Base-by-base conservation (phyloP, 352 stramenopile genomes). In the Blastocystis sp. region DNA sequence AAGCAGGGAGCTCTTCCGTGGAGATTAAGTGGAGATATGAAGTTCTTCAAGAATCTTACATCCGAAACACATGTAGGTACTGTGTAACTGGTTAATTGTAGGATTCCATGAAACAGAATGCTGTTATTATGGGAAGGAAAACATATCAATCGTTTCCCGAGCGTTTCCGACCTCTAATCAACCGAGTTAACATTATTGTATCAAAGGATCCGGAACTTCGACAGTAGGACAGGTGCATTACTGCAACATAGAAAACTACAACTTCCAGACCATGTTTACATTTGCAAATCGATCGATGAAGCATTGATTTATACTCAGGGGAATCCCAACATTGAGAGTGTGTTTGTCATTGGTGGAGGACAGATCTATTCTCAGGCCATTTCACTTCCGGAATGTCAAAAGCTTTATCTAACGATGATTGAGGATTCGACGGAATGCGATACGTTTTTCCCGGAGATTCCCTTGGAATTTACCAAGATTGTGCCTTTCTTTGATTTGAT, bases 61-160 rank as follows among this genome's bases (percentile, higher is more conserved):
- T 61, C 87, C n/a, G 63, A 51, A 9, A 87, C 77, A 14, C 24
- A 6, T n/a, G 77, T 87, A 75, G 29, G 35, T 42, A 14, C 67
- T 77, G 11, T 58, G 37, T 58, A 46, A 87, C 7, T 69, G 42
- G 32, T 42, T 75, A 56, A 73, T 24, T 73, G 56, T 87, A 87
- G 77, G 85, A 87, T 54, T 14, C 85, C 0, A 1, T 24, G 65
- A 89, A 88, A 52, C 92, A 95, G 61, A 93, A 99, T 91, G 97
- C 96, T 0, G 96, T 99, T 43, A 96, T 99, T 89, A 99, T 99
- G 96, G 97, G 97, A 19, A 93, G 96, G 58, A 98, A 98, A 90
- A 99, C 97, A 21, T 99, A 96, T 95, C 94, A 98, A 83, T 98
- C 94, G 78, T 96, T 99, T 67, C 96, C 96, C 4, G 52, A 91